These are phyloP conservation scores for Acanthamoeba divionensis DNA, from an alignment of 208 protist species.

Conservation along the genomic window DNA sequence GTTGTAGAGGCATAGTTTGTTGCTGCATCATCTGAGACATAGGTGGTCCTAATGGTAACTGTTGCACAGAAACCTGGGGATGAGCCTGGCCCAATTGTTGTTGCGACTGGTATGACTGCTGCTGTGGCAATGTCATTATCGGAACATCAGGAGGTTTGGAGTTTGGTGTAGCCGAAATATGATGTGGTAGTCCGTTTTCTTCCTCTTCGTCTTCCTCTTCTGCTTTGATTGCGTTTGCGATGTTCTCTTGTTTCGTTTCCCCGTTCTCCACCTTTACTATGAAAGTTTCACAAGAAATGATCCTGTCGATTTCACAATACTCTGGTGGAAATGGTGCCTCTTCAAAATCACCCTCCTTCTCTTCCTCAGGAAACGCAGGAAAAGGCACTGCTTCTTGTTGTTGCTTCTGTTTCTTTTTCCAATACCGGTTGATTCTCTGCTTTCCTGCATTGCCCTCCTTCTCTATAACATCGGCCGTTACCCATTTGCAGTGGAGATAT, in stretches of 20 bases:
- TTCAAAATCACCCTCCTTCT: not conserved
- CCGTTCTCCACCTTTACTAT: not conserved
- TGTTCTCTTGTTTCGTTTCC: not conserved
- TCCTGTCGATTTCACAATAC: slow-evolving; percentile 24
- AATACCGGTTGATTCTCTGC: slow-evolving; percentile 16
- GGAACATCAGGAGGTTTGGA: too few species aligned
- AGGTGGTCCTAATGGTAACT: too few species aligned
- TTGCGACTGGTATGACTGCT: too few species aligned
- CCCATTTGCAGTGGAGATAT: slow-evolving; percentile 33
- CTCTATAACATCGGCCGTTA: not conserved
- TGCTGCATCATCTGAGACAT: too few species aligned
- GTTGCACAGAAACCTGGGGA: too few species aligned
- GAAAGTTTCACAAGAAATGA: not conserved
- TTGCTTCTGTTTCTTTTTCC: not conserved
- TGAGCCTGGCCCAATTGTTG: too few species aligned
- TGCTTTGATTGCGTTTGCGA: not conserved
- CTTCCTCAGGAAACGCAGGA: too few species aligned
- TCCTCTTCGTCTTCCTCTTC: not conserved
- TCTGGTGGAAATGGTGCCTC: not conserved
- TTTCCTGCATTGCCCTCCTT: not conserved
- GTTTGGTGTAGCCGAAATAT: too few species aligned
- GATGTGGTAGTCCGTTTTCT: not conserved
- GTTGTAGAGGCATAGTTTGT: too few species aligned
- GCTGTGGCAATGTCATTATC: too few species aligned
- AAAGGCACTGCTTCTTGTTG: not conserved